Conservation (phyloP, 176 grass and related monocot genomes). For the Rhynchospora tenuis region DNA sequence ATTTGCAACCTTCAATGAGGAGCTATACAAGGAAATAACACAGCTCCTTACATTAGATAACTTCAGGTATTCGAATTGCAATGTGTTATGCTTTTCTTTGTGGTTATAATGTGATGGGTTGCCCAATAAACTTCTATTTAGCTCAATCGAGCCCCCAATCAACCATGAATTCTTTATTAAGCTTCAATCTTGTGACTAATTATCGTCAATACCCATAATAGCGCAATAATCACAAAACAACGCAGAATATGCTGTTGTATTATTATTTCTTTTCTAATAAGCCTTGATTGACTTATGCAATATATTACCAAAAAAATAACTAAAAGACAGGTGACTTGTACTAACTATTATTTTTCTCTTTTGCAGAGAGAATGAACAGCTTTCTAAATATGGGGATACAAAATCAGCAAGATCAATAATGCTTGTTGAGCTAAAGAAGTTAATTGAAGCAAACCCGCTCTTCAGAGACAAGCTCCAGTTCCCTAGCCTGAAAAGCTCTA, state of each 20-base stretch:
- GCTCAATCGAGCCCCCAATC: neutral
- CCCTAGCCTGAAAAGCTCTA: constrained; percentile 89
- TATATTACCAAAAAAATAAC: neutral
- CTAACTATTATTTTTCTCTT: constrained; percentile 11
- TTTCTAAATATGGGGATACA: constrained; percentile 99
- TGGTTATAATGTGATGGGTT: neutral
- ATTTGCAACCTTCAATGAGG: constrained; percentile 93
- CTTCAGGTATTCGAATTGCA: constrained; percentile 53
- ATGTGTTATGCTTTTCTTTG: neutral
- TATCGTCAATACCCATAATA: neutral
- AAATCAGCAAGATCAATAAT: constrained; percentile 96
- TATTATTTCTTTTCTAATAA: neutral
- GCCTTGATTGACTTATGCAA: constrained; percentile 6
- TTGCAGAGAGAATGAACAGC: constrained; percentile 92
- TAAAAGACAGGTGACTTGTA: constrained; percentile 8
- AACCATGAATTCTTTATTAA: constrained; percentile 13
- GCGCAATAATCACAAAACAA: neutral
- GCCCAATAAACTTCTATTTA: neutral
- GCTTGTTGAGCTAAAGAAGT: constrained; percentile 94
- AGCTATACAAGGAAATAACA: constrained; percentile 97
- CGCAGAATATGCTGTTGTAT: neutral
- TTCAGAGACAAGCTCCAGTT: constrained; percentile 98
- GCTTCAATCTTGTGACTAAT: neutral
- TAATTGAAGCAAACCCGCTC: constrained; percentile 95
- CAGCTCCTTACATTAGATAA: constrained; percentile 94